Conservation (phyloP, 2,329 filamentous ascomycete species). For the Claviceps humidiphila region DNA sequence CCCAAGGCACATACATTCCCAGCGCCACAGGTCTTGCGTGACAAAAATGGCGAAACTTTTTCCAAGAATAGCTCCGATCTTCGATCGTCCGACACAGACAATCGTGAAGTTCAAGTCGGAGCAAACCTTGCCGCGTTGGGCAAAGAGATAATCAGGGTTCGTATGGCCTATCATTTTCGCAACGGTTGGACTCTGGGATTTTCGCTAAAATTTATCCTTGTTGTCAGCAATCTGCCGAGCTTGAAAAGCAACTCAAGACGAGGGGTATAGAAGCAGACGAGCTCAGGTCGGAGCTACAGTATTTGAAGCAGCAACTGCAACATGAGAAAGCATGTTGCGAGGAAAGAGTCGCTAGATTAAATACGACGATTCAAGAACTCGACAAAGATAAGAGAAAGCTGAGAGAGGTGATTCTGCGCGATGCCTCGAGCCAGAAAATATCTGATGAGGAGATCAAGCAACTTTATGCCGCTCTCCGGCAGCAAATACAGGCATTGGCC, state of each 20-base stretch:
- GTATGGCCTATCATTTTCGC: too few species aligned
- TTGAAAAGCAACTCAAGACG: not conserved
- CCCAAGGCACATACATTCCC: too few species aligned
- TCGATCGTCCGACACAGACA: too few species aligned
- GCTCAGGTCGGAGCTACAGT: not conserved
- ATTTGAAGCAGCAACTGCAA: not conserved
- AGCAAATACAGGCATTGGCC: not conserved
- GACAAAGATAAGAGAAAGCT: not conserved
- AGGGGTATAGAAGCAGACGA: not conserved
- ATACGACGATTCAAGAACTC: not conserved
- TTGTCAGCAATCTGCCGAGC: not conserved
- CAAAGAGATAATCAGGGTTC: too few species aligned
- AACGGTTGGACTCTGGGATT: not conserved
- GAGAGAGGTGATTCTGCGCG: not conserved
- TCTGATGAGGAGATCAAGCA: not conserved
- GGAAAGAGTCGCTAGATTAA: too few species aligned
- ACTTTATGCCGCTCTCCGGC: not conserved
- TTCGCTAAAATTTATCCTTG: too few species aligned
- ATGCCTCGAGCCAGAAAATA: not conserved
- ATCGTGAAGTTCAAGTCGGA: too few species aligned
- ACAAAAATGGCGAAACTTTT: too few species aligned
- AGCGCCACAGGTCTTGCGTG: too few species aligned
- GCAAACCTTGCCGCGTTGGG: too few species aligned
- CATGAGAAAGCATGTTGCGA: not conserved
- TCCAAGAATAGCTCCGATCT: too few species aligned